Percentiles rank a stretch among this genome's conserved stretches.
Evolutionary conservation across 345 rosid species (phyloP).

Genomic region (Camelina neglecta): DNA sequence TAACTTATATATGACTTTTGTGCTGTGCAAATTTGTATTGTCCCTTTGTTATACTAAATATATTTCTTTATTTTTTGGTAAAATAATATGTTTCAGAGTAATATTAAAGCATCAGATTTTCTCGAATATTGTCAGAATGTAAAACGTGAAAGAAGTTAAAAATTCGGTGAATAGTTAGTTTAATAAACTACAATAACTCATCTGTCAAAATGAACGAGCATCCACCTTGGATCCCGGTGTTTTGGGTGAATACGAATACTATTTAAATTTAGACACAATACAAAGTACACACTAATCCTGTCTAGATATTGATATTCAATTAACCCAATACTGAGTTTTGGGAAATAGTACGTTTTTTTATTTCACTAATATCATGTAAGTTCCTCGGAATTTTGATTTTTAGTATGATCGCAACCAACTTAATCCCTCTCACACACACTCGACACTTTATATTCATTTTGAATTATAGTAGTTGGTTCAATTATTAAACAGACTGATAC

Average conservation of each 20-base stretch:
- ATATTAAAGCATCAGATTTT: conserved; percentile 26
- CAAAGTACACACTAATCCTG: conserved; percentile 3
- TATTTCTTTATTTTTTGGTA: not conserved
- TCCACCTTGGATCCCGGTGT: conserved; percentile 39
- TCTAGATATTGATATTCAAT: not conserved
- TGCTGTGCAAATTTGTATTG: conserved; percentile 43
- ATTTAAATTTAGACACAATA: conserved; percentile 5
- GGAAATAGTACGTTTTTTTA: not conserved
- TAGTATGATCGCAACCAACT: not conserved
- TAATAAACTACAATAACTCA: conserved; percentile 22
- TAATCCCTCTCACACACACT: not conserved
- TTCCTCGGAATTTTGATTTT: not conserved
- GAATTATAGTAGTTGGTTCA: conserved; percentile 30
- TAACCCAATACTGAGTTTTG: not conserved
- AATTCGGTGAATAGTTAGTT: conserved; percentile 14
- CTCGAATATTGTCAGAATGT: conserved; percentile 46
- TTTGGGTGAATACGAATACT: conserved; percentile 35
- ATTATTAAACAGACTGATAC: conserved; percentile 3
- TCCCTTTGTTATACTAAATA: conserved; percentile 21
- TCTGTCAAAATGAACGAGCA: conserved; percentile 27
- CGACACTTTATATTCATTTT: not conserved
- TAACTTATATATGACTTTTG: conserved; percentile 31
- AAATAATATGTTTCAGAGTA: too few species aligned
- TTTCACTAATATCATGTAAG: not conserved
- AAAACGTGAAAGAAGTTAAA: conserved; percentile 38